phyloP scores from a whole-genome alignment of 352 stramenopile genomes.

The Phytophthora agathidicida region DNA sequence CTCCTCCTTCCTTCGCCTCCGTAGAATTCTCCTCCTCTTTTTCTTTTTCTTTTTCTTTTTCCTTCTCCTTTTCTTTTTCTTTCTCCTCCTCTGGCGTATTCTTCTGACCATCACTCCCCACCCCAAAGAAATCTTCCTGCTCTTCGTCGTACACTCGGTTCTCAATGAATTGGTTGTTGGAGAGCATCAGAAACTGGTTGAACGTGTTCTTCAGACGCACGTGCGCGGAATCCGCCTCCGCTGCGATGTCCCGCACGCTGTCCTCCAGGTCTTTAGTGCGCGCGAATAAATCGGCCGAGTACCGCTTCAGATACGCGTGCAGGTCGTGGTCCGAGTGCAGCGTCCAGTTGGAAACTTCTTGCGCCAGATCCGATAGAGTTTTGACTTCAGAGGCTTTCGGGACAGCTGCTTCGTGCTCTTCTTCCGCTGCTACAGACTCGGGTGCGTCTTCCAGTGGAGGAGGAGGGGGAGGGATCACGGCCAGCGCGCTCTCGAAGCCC shows the following conservation, averaged over 20 bases:
- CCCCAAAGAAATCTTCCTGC: conserved; percentile 70
- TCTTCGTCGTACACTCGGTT: conserved; percentile 91
- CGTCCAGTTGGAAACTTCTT: conserved; percentile 67
- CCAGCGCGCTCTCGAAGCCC: conserved; percentile 15
- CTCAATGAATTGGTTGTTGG: conserved; percentile 90
- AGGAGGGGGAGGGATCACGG: conserved; percentile 27
- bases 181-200: conserved; percentile 89
- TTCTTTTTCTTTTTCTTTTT: background rate
- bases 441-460: conserved; percentile 1
- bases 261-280: conserved; percentile 80
- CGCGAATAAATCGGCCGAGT: conserved; percentile 71
- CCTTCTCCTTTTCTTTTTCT: conserved; percentile 2
- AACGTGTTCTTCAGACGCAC: conserved; percentile 86
- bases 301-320: conserved; percentile 65
- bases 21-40: background rate
- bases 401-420: background rate
- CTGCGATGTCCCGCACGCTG: conserved; percentile 69
- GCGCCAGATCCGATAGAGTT: conserved; percentile 49
- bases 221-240: conserved; percentile 67
- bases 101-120: conserved; percentile 18
- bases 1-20: conserved; percentile 22
- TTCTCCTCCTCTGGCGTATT: conserved; percentile 6
- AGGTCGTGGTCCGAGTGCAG: conserved; percentile 78
- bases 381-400: conserved; percentile 32
- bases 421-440: background rate